These are phyloP conservation scores for Pilaira anomala DNA, from an alignment of 192 early-diverging fungal species.

Conservation along the genomic window DNA sequence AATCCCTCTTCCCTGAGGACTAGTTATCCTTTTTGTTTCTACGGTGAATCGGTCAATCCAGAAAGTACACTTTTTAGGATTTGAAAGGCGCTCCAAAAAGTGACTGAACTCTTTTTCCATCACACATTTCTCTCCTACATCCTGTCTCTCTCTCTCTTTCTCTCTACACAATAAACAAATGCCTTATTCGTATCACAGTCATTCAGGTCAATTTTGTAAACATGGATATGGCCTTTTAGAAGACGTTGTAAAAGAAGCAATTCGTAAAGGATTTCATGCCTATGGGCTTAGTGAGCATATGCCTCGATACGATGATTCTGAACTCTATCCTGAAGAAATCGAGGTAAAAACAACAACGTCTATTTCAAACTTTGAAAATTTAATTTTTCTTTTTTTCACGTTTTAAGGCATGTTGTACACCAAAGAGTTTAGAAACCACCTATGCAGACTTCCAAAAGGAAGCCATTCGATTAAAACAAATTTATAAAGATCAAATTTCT, in stretches of 20 bases:
- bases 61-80: no score
- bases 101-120: no score
- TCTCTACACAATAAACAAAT: constrained; percentile 35
- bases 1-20: no score
- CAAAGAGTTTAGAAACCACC: constrained; percentile 53
- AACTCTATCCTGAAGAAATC: constrained; percentile 93
- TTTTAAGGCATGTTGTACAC: constrained; percentile 58
- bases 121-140: no score
- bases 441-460: constrained; percentile 72
- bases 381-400: not conserved
- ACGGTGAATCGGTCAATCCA: no score
- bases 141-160: not conserved
- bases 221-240: constrained; percentile 88
- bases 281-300: constrained; percentile 93
- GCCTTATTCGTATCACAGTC: constrained; percentile 86
- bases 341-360: constrained; percentile 25
- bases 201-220: constrained; percentile 94
- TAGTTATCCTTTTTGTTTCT: no score
- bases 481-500: constrained; percentile 64
- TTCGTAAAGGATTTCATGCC: constrained; percentile 63
- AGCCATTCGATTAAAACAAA: constrained; percentile 65
- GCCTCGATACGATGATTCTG: constrained; percentile 67
- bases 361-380: not conserved
- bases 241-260: constrained; percentile 74
- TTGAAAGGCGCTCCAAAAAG: no score